Percentiles rank a stretch among this genome's conserved stretches.
Evolutionary conservation across 2,329 filamentous ascomycete genomes (phyloP).

Genomic region (Bipolaris sorokiniana): DNA sequence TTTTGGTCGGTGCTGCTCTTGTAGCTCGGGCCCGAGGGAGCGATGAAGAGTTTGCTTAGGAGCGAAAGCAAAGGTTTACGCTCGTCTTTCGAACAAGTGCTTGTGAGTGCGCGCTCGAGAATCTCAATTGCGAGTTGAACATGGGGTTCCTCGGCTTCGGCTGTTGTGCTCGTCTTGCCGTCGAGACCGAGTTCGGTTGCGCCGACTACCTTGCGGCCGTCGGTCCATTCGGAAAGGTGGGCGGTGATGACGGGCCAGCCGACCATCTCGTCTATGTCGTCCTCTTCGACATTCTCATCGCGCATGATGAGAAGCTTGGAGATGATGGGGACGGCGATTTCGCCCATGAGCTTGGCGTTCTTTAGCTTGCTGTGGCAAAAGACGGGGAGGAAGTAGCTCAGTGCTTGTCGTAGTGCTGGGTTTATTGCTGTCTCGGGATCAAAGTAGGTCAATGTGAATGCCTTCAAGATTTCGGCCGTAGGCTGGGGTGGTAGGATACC

Average conservation of each 20-base stretch:
- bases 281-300: slow-evolving; percentile 72
- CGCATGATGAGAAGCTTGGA: slow-evolving; percentile 68
- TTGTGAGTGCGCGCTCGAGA: slow-evolving; percentile 73
- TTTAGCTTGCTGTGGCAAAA: slow-evolving; percentile 85
- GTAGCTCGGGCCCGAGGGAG: slow-evolving; percentile 58
- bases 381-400: slow-evolving; percentile 93
- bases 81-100: slow-evolving; percentile 74
- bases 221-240: slow-evolving; percentile 92
- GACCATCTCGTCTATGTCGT: slow-evolving; percentile 74
- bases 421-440: slow-evolving; percentile 82
- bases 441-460: slow-evolving; percentile 86
- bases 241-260: slow-evolving; percentile 77
- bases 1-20: slow-evolving; percentile 26
- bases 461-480: slow-evolving; percentile 76
- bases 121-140: slow-evolving; percentile 78
- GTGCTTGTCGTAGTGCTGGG: slow-evolving; percentile 79
- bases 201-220: slow-evolving; percentile 78
- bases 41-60: slow-evolving; percentile 81
- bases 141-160: slow-evolving; percentile 77
- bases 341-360: slow-evolving; percentile 82
- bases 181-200: slow-evolving; percentile 56
- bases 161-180: slow-evolving; percentile 61
- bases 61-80: slow-evolving; percentile 71
- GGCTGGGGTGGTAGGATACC: slow-evolving; percentile 63
- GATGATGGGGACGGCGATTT: slow-evolving; percentile 74